Conservation (phyloP, 2,329 filamentous ascomycete genomes). For the Metarhizium anisopliae region DNA sequence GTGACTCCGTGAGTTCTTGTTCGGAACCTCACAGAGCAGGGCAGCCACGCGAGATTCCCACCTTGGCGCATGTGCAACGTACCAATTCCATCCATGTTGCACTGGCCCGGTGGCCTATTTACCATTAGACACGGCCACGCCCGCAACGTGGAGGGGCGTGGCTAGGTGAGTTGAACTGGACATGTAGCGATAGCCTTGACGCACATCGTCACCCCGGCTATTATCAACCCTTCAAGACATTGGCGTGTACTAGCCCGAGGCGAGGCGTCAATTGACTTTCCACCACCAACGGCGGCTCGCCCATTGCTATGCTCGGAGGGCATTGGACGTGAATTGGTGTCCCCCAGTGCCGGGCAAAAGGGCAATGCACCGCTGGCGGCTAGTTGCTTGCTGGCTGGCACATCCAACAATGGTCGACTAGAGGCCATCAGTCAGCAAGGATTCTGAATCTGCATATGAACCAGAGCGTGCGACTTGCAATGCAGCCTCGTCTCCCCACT, state of each 20-base stretch:
- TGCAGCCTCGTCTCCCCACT: neutral
- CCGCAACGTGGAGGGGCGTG: neutral
- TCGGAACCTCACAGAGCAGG: neutral
- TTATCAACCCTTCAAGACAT: neutral
- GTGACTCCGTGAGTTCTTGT: neutral
- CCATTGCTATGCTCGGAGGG: neutral
- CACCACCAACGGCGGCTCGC: neutral
- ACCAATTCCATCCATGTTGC: neutral
- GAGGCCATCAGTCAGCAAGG: neutral
- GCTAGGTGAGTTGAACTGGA: neutral
- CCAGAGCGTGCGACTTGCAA: neutral
- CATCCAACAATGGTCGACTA: neutral
- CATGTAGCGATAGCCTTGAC: neutral
- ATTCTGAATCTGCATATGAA: neutral
- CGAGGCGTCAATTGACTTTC: neutral
- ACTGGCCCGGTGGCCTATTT: neutral
- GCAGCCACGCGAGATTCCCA: neutral
- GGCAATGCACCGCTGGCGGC: too few species aligned
- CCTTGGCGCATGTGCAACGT: neutral
- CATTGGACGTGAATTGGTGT: neutral
- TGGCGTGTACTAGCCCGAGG: neutral
- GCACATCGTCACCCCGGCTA: neutral
- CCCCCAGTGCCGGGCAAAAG: neutral
- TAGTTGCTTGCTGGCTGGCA: neutral
- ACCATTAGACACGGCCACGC: neutral